phyloP scores from a whole-genome alignment of 2,329 filamentous ascomycete species.

The Fusarium sp. region DNA sequence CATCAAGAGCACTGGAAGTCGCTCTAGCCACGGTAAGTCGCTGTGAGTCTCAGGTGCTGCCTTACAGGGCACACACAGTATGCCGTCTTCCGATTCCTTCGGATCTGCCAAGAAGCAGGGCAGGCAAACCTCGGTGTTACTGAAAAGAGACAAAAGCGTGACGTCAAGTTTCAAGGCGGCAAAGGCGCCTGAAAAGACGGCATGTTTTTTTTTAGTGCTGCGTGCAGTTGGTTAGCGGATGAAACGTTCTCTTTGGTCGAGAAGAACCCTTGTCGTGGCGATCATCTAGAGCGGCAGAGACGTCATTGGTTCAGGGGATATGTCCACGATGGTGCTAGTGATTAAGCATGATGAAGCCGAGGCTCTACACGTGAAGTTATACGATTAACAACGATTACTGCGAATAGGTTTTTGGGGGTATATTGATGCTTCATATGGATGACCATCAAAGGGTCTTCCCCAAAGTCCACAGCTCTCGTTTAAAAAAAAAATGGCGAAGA shows the following conservation, averaged over 20 bases:
- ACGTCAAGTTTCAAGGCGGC: constrained; percentile 29
- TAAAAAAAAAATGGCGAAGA: constrained; percentile 15
- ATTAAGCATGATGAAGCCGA: neutral
- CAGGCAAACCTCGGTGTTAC: constrained; percentile 35
- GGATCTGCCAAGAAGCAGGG: constrained; percentile 37
- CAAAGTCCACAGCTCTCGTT: neutral
- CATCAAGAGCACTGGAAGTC: neutral
- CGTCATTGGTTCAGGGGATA: constrained; percentile 12
- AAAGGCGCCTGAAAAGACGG: constrained; percentile 15
- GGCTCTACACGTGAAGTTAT: neutral
- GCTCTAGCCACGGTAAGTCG: neutral
- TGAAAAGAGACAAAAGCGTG: neutral
- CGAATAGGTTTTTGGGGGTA: neutral
- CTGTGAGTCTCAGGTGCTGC: neutral
- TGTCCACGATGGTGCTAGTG: neutral
- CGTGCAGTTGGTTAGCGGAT: neutral
- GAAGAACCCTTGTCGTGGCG: neutral
- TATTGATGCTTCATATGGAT: neutral
- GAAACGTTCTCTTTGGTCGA: constrained; percentile 5
- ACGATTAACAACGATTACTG: neutral
- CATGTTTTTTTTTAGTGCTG: neutral
- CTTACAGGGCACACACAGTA: constrained; percentile 9
- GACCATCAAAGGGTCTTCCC: neutral
- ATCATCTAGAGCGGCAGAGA: constrained; percentile 18
- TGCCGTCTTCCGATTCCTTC: constrained; percentile 33